Percentiles rank a stretch among this genome's conserved stretches.
These are phyloP conservation scores for Fusarium bulbicola DNA, from an alignment of 2,329 filamentous ascomycete genomes.

Conservation along the genomic window DNA sequence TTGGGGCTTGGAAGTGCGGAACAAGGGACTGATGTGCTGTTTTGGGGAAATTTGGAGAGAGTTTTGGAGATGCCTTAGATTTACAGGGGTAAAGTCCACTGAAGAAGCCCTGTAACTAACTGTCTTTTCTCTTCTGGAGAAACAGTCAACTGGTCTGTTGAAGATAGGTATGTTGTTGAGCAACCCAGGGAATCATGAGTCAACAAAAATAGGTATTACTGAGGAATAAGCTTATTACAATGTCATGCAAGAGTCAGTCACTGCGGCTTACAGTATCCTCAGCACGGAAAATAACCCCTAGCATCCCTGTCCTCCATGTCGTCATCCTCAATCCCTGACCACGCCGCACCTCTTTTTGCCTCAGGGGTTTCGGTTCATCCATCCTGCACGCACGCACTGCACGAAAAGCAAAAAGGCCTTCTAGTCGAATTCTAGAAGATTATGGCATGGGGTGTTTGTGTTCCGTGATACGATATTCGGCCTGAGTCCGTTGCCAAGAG, in stretches of 20 bases:
- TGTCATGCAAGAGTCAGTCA: slow-evolving; percentile 18
- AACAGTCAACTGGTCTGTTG: background rate
- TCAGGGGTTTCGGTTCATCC: slow-evolving; percentile 1
- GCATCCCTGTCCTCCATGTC: slow-evolving; percentile 21
- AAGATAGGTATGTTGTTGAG: background rate
- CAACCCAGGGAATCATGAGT: background rate
- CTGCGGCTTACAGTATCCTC: background rate
- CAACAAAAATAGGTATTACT: background rate
- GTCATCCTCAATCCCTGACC: slow-evolving; percentile 21
- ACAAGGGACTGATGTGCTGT: background rate
- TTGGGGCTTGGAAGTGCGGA: background rate
- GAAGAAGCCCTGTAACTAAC: background rate
- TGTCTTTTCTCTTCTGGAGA: background rate
- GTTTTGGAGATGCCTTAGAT: background rate
- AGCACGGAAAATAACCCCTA: too few species aligned
- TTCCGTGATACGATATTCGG: slow-evolving; percentile 10
- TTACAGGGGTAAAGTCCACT: background rate
- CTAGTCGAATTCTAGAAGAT: slow-evolving; percentile 40
- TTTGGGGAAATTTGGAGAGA: slow-evolving; percentile 16
- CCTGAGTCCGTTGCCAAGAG: slow-evolving; percentile 22
- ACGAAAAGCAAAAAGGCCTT: slow-evolving; percentile 4
- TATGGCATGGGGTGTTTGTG: background rate
- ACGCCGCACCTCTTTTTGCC: background rate
- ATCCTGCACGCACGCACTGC: background rate
- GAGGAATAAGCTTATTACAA: background rate